phyloP scores from a whole-genome alignment of 306 rosid genomes.

The Glycine latifolia region DNA sequence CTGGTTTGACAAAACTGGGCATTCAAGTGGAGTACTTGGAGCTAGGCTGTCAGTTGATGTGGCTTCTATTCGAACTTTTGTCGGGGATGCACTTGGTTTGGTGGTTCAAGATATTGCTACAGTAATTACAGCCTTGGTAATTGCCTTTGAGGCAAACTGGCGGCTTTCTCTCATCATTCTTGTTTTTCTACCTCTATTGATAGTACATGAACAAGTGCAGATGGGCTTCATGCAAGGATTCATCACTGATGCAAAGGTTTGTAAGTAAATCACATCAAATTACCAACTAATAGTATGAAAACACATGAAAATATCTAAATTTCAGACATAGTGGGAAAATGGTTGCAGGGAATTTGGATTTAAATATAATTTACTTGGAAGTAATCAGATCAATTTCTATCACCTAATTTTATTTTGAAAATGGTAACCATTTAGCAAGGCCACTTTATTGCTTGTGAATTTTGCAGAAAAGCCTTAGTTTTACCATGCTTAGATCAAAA shows the following conservation, averaged over 20 bases:
- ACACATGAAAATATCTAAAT: no score
- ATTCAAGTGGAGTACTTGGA: constrained; percentile 13
- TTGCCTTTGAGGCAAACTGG: constrained; percentile 79
- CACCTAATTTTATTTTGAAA: no score
- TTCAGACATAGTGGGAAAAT: no score
- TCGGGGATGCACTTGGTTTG: constrained; percentile 19
- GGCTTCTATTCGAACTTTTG: constrained; percentile 10
- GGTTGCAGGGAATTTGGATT: no score
- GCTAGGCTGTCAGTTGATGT: constrained; percentile 2
- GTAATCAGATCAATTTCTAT: no score
- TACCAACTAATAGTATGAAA: background rate
- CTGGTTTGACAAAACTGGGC: constrained; percentile 74
- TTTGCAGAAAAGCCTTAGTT: no score
- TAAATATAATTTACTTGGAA: no score
- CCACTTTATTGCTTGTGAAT: no score
- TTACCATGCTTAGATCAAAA: no score
- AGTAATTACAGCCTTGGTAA: constrained; percentile 59
- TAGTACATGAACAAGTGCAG: constrained; percentile 61
- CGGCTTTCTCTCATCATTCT: constrained; percentile 68
- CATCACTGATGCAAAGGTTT: constrained; percentile 74
- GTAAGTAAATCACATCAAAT: constrained; percentile 3
- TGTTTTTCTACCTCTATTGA: constrained; percentile 65
- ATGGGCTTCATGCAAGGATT: constrained; percentile 65
- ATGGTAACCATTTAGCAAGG: no score
- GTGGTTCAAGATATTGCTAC: constrained; percentile 41